Evolutionary conservation across 2,329 filamentous ascomycete genomes (phyloP).

Genomic region (Aspergillus sp.): DNA sequence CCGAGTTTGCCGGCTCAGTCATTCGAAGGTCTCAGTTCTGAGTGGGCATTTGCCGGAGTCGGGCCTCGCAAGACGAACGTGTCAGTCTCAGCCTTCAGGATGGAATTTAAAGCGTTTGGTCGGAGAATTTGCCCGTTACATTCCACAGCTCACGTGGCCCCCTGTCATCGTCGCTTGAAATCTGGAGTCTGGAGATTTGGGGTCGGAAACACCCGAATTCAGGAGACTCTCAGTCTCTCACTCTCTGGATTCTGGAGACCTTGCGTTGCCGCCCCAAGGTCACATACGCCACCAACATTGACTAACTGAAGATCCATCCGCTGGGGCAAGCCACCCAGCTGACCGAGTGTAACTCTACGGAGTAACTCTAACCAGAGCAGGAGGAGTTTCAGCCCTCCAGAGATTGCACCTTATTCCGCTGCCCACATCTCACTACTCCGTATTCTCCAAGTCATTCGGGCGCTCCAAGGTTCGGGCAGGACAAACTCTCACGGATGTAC

Average conservation of each 20-base stretch:
- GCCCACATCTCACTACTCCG: neutral
- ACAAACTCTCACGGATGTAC: neutral
- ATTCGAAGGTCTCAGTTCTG: no score
- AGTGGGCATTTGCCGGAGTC: neutral
- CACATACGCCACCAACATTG: neutral
- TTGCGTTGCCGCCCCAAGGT: neutral
- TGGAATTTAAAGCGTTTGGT: neutral
- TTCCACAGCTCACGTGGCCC: constrained; percentile 14
- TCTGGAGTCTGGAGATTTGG: constrained; percentile 2
- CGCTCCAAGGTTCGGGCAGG: neutral
- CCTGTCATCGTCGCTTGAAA: neutral
- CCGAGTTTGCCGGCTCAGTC: no score
- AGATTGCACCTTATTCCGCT: neutral
- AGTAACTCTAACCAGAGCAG: constrained; percentile 16
- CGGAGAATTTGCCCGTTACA: constrained; percentile 11
- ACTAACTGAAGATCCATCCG: neutral
- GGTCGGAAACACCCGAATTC: neutral
- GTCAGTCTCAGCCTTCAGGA: neutral
- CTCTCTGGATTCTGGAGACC: neutral
- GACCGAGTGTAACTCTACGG: constrained; percentile 15
- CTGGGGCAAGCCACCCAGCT: constrained; percentile 5
- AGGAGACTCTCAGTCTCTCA: neutral
- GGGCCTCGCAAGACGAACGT: neutral
- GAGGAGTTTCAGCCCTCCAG: neutral
- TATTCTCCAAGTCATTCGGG: neutral